Percentiles rank a stretch among this genome's conserved stretches.
Conservation (phyloP, 805 yeast species). For the Isabelozyma rhagii region DNA sequence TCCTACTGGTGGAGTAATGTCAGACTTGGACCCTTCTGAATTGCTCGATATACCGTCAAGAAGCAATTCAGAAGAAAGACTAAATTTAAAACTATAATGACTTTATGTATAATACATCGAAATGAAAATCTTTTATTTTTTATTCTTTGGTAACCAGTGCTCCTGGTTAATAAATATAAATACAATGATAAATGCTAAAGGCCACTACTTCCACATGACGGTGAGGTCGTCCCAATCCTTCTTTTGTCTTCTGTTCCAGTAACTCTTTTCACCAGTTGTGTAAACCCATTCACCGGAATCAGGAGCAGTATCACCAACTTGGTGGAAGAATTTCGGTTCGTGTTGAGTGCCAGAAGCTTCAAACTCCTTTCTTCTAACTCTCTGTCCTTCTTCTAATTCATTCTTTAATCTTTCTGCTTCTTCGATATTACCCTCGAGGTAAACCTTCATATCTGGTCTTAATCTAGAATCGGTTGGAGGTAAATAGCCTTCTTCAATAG, state of each 20-base stretch:
- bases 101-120: not conserved
- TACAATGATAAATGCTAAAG: not conserved
- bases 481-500: conserved; percentile 56
- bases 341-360: conserved; percentile 46
- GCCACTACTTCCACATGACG: conserved; percentile 49
- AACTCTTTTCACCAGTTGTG: conserved; percentile 56
- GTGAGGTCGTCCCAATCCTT: conserved; percentile 58
- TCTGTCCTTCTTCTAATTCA: conserved; percentile 73
- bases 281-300: conserved; percentile 53
- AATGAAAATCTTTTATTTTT: not conserved
- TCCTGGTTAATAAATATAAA: conserved; percentile 1
- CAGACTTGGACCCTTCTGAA: conserved; percentile 9
- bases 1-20: not conserved
- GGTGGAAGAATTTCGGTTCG: conserved; percentile 63
- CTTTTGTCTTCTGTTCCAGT: conserved; percentile 75
- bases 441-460: conserved; percentile 78
- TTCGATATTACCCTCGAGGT: conserved; percentile 67
- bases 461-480: conserved; percentile 89
- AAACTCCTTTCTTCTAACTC: conserved; percentile 63
- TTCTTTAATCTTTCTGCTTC: conserved; percentile 70
- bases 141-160: not conserved
- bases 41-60: conserved; percentile 23
- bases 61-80: conserved; percentile 31
- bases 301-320: conserved; percentile 29
- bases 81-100: conserved; percentile 28